Evolutionary conservation across 305 asterid species (phyloP), one percentile per base, ranked within the genome.

Genomic region (Salvia sclarea): DNA sequence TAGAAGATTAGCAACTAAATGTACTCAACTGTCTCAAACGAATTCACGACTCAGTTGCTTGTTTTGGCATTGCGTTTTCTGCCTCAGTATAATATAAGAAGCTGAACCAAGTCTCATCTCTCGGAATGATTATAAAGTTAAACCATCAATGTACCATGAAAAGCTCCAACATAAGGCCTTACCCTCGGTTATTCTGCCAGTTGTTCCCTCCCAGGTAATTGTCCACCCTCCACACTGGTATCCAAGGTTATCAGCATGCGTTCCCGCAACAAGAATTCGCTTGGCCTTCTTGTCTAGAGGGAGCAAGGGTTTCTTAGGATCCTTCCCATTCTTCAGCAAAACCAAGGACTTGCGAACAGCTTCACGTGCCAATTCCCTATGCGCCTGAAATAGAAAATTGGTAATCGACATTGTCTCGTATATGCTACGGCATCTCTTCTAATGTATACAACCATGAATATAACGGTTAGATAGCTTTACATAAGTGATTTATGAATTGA

Each of bases 191-290:
- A 88, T 86, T 78, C 87, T 77, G 76, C 97, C 97, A 37, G 92
- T 48, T 70, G 66, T 83, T 68, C 98, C 98, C 22, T 87, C 91
- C 97, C 98, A 92, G 8, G 96, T 84, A 72, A 83, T 82, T 14
- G 98, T 92, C 98, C 98, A 92, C 53, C 98, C 98, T 40, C 98
- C 98, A 60, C 97, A 92, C 62, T 92, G 97, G 76, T 82, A 90
- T 78, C 97, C 98, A 78, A 92, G 95, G 72, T 92, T 81, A 66
- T 92, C 94, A 70, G 83, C 93, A 76, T 92, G 98, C 40, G 87
- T 79, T 59, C 97, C 98, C 3, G 96, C 88, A 75, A 92, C 79
- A 61, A 92, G 91, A 75, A 92, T 86, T 71, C 81, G 79, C 73
- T 82, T 90, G 20, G 87, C 86, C 21, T 81, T 88, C 75, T 80